Conservation (phyloP, 2,329 filamentous ascomycete species). For the Epichloe festucae region DNA sequence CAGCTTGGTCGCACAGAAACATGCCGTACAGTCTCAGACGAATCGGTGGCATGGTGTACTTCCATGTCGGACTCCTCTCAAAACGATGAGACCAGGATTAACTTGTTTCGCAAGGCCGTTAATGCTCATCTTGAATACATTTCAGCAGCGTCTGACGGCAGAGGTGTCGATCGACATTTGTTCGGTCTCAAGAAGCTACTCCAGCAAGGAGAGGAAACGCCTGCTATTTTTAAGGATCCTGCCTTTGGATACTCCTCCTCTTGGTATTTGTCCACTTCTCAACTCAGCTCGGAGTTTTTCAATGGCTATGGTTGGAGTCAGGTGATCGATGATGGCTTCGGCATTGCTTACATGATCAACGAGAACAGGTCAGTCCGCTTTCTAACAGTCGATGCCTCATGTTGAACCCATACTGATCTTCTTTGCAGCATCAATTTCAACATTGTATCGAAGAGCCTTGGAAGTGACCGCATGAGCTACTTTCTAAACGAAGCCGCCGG, state of each 20-base stretch:
- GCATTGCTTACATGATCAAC: slow-evolving; percentile 99
- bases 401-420: slow-evolving; percentile 2
- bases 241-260: slow-evolving; percentile 71
- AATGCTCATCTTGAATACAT: slow-evolving; percentile 84
- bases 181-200: slow-evolving; percentile 92
- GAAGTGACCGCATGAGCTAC: slow-evolving; percentile 86
- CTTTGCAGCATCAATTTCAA: slow-evolving; percentile 84
- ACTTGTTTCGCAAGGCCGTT: slow-evolving; percentile 71
- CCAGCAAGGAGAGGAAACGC: slow-evolving; percentile 65
- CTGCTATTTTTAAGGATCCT: slow-evolving; percentile 75
- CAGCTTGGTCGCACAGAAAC: slow-evolving; percentile 95
- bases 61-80: slow-evolving; percentile 62
- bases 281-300: slow-evolving; percentile 93
- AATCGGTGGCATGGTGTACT: slow-evolving; percentile 79
- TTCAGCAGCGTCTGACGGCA: slow-evolving; percentile 73
- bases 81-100: slow-evolving; percentile 51
- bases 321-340: slow-evolving; percentile 90
- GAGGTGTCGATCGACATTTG: slow-evolving; percentile 91
- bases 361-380: slow-evolving; percentile 62
- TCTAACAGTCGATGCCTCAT: too few relatives aligned
- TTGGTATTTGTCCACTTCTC: slow-evolving; percentile 82
- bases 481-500: slow-evolving; percentile 88
- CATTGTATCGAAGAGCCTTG: slow-evolving; percentile 84
- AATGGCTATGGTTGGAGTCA: slow-evolving; percentile 99
- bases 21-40: slow-evolving; percentile 82